A percentile compares a stretch with the other conserved stretches of the same genome.
Evolutionary conservation across 176 grass and related monocot species (phyloP).

Genomic region (Musa troglodytarum): DNA sequence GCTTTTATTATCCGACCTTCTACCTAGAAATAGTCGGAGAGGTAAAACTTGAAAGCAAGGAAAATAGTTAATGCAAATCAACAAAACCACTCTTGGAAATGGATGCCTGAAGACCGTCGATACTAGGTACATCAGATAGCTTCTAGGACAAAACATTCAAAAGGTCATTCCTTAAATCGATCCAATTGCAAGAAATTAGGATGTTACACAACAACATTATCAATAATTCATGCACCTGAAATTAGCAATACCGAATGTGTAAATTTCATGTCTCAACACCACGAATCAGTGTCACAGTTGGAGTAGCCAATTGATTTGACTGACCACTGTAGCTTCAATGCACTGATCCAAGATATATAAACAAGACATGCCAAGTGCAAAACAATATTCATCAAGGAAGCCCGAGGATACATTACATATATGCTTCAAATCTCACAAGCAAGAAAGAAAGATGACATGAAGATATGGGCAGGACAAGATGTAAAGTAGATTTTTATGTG

Average conservation of each 20-base stretch:
- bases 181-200: not conserved
- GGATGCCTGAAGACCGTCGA: not conserved
- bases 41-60: not conserved
- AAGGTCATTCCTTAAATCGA: not conserved
- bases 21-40: constrained; percentile 30
- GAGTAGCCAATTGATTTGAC: too few relatives aligned
- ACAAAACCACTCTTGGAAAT: not conserved
- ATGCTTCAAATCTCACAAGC: not conserved
- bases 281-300: too few relatives aligned
- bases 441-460: not conserved
- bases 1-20: constrained; percentile 85
- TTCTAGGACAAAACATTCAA: not conserved
- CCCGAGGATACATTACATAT: not conserved
- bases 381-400: not conserved
- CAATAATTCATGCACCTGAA: not conserved
- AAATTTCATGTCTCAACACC: not conserved
- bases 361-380: not conserved
- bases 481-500: not conserved
- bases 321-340: too few relatives aligned
- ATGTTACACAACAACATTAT: not conserved
- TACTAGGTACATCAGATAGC: not conserved
- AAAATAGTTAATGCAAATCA: not conserved
- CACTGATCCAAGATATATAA: too few relatives aligned
- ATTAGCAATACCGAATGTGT: not conserved
- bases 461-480: not conserved